Base-by-base conservation (phyloP, 2,329 filamentous ascomycete genomes). In the Colletotrichum endophyticum region DNA sequence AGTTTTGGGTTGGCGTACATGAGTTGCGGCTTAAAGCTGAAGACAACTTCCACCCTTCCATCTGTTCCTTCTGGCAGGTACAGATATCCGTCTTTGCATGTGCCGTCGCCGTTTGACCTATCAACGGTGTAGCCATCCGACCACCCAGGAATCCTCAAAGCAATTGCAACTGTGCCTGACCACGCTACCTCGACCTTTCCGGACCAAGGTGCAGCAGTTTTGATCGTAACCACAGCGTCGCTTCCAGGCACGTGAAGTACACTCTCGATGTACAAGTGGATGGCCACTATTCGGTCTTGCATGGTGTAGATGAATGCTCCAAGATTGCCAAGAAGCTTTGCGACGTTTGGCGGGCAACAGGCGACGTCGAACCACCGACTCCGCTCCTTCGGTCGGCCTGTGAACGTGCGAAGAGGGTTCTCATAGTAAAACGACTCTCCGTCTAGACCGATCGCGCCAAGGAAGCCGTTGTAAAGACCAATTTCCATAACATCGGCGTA, bases 341-440 rank as follows among this genome's bases (percentile, higher is more conserved):
- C 70, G 4, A 61, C 70, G 49, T 72, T 72, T 11, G 70, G 70
- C 36, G 70, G 70, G 36, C 70, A 72, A 32, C 70, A 72, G 5
- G 70, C 70, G 13, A 72, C 70, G 8, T 72, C 28, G 44, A 72
- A 72, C 70, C 70, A 72, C 8, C 70, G 36, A n/a, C 62, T 66
- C 28, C 70, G 15, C 28, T 72, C 61, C 25, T 72, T 72, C 16
- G 70, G 32, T 13, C 44, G 39, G 5, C 61, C 61, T n/a, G 61
- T 72, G 28, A 72, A 44, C 3, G 70, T 72, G 8, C 70, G 59
- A 8, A 72, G 62, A 15, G 70, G 70, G 32, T 72, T 72, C 44
- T 72, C 70, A 28, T 72, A 72, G 70, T 72, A 66, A 28, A 72
- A 72, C 3, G 70, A 72, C 61, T 72, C 49, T 11, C 70, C 44